Percentiles rank a stretch among this genome's conserved stretches.
Conservation (phyloP, 306 rosid species). For the Dalbergia oliveri region DNA sequence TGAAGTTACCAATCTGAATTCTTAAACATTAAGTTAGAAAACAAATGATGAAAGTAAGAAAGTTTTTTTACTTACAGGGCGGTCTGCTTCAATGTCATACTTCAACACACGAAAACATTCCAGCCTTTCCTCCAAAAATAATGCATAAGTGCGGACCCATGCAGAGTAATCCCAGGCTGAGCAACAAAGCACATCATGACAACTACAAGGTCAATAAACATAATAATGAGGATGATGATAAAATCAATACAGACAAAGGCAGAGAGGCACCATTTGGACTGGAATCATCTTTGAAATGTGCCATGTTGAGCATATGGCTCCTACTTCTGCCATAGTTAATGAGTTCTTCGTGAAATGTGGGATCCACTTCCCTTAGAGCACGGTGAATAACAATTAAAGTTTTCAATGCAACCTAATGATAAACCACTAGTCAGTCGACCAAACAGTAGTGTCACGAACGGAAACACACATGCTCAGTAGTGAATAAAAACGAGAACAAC, state of each 20-base stretch:
- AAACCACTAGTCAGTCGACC: slow-evolving; percentile 47
- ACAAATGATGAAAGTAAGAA: slow-evolving; percentile 20
- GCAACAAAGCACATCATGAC: slow-evolving; percentile 47
- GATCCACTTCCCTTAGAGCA: slow-evolving; percentile 98
- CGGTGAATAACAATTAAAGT: slow-evolving; percentile 96
- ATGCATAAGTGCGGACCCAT: slow-evolving; percentile 97
- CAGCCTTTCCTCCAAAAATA: slow-evolving; percentile 97
- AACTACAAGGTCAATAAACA: slow-evolving; percentile 25
- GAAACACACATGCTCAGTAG: slow-evolving; percentile 5
- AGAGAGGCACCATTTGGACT: slow-evolving; percentile 83
- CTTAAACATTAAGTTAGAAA: not conserved
- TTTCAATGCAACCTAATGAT: slow-evolving; percentile 86
- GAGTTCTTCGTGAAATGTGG: slow-evolving; percentile 97
- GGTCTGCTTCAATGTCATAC: slow-evolving; percentile 93
- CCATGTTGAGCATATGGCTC: slow-evolving; percentile 97
- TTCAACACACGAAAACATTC: slow-evolving; percentile 96
- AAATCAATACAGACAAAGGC: slow-evolving; percentile 29
- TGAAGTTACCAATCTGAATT: slow-evolving; percentile 5
- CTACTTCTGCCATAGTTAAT: slow-evolving; percentile 96
- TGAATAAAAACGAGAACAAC: slow-evolving; percentile 9
- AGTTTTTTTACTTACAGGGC: slow-evolving; percentile 69
- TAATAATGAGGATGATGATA: not conserved
- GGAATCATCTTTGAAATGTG: slow-evolving; percentile 99
- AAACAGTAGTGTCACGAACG: slow-evolving; percentile 33
- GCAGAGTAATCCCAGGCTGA: slow-evolving; percentile 98